Evolutionary conservation across 1,284 basidiomycete species (phyloP).

Genomic region (Gyrodon tennesseensis): DNA sequence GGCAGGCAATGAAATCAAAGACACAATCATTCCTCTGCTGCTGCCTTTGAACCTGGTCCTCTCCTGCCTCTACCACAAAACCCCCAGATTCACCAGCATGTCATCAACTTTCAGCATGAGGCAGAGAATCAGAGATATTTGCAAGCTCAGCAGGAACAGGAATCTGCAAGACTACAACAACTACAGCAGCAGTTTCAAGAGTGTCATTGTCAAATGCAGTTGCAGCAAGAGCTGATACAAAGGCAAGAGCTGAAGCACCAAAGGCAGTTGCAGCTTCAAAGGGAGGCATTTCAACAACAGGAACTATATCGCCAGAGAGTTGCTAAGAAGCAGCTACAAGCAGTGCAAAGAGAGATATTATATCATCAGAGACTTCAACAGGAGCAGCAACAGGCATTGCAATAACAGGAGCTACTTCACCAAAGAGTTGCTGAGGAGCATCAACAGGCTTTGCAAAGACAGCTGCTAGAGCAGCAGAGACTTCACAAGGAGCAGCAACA

Average conservation of each 20-base stretch:
- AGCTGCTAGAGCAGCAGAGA: neutral
- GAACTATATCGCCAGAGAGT: neutral
- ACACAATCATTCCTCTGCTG: too few relatives aligned
- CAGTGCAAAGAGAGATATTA: too few relatives aligned
- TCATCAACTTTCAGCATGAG: neutral
- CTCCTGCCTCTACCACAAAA: neutral
- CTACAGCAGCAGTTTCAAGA: neutral
- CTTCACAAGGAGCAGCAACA: neutral
- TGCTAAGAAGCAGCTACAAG: too few relatives aligned
- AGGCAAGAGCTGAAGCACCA: neutral
- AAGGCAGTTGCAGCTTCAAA: too few relatives aligned
- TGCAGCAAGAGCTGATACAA: neutral
- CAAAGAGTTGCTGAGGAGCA: too few relatives aligned
- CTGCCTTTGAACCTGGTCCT: too few relatives aligned
- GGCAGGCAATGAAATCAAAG: too few relatives aligned
- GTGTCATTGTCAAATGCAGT: neutral
- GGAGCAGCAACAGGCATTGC: too few relatives aligned
- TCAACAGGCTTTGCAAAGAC: neutral
- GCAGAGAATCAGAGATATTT: neutral
- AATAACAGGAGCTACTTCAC: too few relatives aligned
- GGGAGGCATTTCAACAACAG: neutral
- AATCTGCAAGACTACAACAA: neutral
- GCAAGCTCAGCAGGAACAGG: neutral
- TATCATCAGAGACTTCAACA: too few relatives aligned
- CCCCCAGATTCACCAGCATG: neutral